phyloP scores from a whole-genome alignment of 345 rosid genomes.

The Raphanus raphanistrum region DNA sequence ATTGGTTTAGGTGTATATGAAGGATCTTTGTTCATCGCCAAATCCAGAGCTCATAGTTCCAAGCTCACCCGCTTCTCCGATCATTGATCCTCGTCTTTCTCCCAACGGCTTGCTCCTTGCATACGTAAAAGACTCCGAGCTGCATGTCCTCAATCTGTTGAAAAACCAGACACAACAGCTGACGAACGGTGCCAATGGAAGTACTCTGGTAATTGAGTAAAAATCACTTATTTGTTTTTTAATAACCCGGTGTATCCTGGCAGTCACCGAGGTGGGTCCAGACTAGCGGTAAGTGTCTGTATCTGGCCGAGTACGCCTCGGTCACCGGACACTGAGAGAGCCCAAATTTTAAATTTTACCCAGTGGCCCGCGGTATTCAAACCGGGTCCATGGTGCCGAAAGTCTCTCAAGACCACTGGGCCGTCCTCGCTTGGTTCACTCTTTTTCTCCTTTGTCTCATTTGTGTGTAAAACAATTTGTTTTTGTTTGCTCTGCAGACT shows the following conservation, averaged over 20 bases:
- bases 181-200: slow-evolving; percentile 67
- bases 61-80: slow-evolving; percentile 55
- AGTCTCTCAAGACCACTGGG: too few relatives aligned
- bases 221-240: too few relatives aligned
- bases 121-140: slow-evolving; percentile 66
- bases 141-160: slow-evolving; percentile 66
- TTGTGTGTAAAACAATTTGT: neutral
- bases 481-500: slow-evolving; percentile 56
- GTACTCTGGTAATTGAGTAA: slow-evolving; percentile 51
- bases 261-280: too few relatives aligned
- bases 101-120: slow-evolving; percentile 84
- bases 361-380: too few relatives aligned
- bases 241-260: too few relatives aligned
- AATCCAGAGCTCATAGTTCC: slow-evolving; percentile 75
- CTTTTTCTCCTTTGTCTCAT: too few relatives aligned
- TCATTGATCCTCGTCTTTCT: slow-evolving; percentile 87
- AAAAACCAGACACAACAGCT: slow-evolving; percentile 59
- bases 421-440: too few relatives aligned
- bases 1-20: slow-evolving; percentile 68
- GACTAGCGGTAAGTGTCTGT: too few relatives aligned
- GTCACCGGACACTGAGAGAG: too few relatives aligned
- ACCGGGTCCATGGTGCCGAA: too few relatives aligned
- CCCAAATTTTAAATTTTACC: too few relatives aligned
- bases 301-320: too few relatives aligned
- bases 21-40: slow-evolving; percentile 60